Conservation (phyloP, 1,284 basidiomycete genomes). For the Ganoderma lingzhi region DNA sequence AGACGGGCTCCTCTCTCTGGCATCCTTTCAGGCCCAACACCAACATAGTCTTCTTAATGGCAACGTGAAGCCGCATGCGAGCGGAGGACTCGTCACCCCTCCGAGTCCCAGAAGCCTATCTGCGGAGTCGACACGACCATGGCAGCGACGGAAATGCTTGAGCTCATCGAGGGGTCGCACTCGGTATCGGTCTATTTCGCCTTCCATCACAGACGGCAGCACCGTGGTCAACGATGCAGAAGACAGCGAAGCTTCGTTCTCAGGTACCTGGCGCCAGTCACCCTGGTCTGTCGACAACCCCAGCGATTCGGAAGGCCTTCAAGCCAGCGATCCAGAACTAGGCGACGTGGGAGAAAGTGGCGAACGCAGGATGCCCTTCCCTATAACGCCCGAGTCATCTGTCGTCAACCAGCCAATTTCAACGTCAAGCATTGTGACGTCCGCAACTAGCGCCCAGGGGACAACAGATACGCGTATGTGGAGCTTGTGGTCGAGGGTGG, state of each 20-base stretch:
- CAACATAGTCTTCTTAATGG: conserved; percentile 50
- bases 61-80: conserved; percentile 49
- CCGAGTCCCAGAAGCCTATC: conserved; percentile 76
- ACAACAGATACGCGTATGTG: conserved; percentile 32
- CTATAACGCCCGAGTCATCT: conserved; percentile 53
- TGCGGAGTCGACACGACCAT: conserved; percentile 56
- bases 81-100: conserved; percentile 69
- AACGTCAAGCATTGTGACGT: conserved; percentile 30
- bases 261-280: conserved; percentile 45
- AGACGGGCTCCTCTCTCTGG: conserved; percentile 54
- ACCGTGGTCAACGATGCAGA: conserved; percentile 31
- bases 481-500: too few species aligned
- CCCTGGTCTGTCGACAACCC: conserved; percentile 49
- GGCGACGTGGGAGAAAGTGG: conserved; percentile 29
- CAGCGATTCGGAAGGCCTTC: conserved; percentile 48
- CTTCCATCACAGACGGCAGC: conserved; percentile 41
- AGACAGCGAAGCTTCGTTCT: conserved; percentile 37
- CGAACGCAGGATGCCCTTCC: conserved; percentile 44
- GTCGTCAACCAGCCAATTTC: conserved; percentile 49
- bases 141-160: conserved; percentile 42
- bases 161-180: conserved; percentile 43
- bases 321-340: conserved; percentile 32
- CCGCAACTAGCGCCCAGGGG: conserved; percentile 13
- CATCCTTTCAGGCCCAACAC: conserved; percentile 46
- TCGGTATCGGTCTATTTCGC: conserved; percentile 41